Evolutionary conservation across 2,329 filamentous ascomycete genomes (phyloP), one percentile per base, ranked within the genome.

Genomic region (Lasiodiplodia theobromae): DNA sequence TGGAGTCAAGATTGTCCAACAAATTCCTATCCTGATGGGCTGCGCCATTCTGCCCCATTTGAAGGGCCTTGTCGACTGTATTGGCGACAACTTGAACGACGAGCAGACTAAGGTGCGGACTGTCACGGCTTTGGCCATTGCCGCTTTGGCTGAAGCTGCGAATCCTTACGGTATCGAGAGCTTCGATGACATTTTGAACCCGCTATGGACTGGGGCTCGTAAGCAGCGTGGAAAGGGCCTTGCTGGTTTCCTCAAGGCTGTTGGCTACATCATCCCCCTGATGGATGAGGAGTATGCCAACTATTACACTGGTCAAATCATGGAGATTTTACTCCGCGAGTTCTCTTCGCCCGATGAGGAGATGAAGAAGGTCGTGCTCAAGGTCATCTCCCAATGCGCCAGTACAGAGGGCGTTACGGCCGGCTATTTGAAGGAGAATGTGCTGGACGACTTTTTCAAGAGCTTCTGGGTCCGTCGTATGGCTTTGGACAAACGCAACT

Each of bases 251-350:
- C 85, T 99, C 70, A 99, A 99, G 82, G 96, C 96, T 57, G 95
- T 99, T 53, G 96, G 96, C 31, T 98, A 96, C 79, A 97, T 99
- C 77, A 98, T 99, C 71, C 96, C 96, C 4, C 87, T 99, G 65
- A 99, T 99, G 96, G 96, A 99, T 82, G 96, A 99, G 81, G 96
- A 99, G 77, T 98, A 97, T 79, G 95, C 96, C 81, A 98, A 97
- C 79, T 99, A 99, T 83, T 99, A 99, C 77, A 98, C 96, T 10
- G 93, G 90, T 73, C 94, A 99, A 80, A 97, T 99, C 75, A 98
- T 99, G 95, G 96, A 98, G 80, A 98, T 98, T 75, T 84, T 99
- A 16, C 88, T 98, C 37, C 90, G 96, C 75, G 96, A 99, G 78
- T 99, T 99, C 76, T 92, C 94, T 7, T 97, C 95, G 0, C 96